These are phyloP conservation scores for Phytophthora vignae DNA, from an alignment of 352 stramenopile genomes.

Conservation along the genomic window DNA sequence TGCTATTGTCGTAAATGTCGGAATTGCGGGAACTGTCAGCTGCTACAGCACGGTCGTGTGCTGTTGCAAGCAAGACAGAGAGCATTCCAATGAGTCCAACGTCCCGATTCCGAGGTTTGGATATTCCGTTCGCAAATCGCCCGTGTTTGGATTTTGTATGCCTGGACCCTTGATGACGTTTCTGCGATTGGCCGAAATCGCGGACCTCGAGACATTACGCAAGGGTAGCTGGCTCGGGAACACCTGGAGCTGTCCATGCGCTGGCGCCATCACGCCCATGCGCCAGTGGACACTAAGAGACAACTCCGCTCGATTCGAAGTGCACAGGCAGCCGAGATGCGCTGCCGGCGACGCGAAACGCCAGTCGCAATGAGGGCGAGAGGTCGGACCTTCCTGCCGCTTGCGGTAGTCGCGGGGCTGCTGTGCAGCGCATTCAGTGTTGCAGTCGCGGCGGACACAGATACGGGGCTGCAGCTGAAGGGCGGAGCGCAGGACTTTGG, in stretches of 20 bases:
- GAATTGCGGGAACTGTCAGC: no score
- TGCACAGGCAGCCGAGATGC: constrained; percentile 11
- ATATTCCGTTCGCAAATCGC: constrained; percentile 2
- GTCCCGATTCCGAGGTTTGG: constrained; percentile 6
- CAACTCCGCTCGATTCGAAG: not conserved
- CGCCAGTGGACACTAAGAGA: not conserved
- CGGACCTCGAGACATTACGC: constrained; percentile 7
- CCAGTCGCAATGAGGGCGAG: constrained; percentile 1
- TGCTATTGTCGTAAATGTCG: not conserved
- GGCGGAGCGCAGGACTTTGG: constrained; percentile 3
- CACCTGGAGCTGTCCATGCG: not conserved
- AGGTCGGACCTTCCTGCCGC: constrained; percentile 19
- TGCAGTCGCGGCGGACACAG: constrained; percentile 1
- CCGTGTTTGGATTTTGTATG: constrained; percentile 8
- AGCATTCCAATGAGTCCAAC: constrained; percentile 9
- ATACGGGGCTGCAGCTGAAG: constrained; percentile 9
- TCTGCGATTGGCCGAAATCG: constrained; percentile 25
- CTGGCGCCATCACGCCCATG: constrained; percentile 17
- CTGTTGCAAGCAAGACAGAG: no score
- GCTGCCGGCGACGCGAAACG: not conserved
- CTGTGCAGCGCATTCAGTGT: constrained; percentile 18
- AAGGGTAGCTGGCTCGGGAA: not conserved
- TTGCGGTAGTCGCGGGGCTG: constrained; percentile 15
- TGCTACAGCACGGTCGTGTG: no score
- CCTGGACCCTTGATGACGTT: constrained; percentile 10